Evolutionary conservation across 116 monocot species (phyloP).

Genomic region (Thalassia testudinum): DNA sequence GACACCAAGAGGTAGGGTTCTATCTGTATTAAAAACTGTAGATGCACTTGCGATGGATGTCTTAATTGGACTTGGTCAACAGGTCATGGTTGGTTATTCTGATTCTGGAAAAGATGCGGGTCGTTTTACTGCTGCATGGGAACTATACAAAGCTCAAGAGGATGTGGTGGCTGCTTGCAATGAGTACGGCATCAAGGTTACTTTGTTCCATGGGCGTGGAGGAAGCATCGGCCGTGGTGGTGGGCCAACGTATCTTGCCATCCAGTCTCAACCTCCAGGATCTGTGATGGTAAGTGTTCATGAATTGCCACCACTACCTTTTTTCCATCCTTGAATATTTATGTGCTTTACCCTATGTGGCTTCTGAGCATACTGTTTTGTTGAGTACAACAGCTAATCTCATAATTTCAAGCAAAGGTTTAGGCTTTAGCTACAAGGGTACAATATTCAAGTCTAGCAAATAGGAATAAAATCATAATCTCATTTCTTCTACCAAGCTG

Average conservation of each 20-base stretch:
- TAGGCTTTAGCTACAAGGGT: no score
- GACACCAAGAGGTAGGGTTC: constrained; percentile 59
- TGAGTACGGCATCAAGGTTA: constrained; percentile 74
- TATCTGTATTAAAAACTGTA: background rate
- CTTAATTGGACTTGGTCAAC: constrained; percentile 1
- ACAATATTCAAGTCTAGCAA: no score
- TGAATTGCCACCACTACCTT: no score
- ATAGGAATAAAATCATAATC: no score
- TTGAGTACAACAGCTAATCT: no score
- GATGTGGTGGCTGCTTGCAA: constrained; percentile 79
- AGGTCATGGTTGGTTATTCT: constrained; percentile 94
- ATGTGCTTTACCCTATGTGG: no score
- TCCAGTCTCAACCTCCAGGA: constrained; percentile 90
- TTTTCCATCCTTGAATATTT: no score
- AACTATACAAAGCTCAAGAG: constrained; percentile 91
- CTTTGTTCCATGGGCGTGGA: constrained; percentile 85
- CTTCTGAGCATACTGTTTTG: no score
- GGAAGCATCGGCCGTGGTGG: constrained; percentile 90
- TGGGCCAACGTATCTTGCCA: constrained; percentile 88
- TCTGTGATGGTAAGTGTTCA: constrained; percentile 81
- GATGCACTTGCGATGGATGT: background rate
- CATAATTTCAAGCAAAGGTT: no score
- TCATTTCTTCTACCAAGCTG: no score
- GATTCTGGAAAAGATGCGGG: constrained; percentile 97
- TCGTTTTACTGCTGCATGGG: constrained; percentile 88